phyloP scores from a whole-genome alignment of 495 filamentous ascomycete species.

The Penicillium verhagenii region DNA sequence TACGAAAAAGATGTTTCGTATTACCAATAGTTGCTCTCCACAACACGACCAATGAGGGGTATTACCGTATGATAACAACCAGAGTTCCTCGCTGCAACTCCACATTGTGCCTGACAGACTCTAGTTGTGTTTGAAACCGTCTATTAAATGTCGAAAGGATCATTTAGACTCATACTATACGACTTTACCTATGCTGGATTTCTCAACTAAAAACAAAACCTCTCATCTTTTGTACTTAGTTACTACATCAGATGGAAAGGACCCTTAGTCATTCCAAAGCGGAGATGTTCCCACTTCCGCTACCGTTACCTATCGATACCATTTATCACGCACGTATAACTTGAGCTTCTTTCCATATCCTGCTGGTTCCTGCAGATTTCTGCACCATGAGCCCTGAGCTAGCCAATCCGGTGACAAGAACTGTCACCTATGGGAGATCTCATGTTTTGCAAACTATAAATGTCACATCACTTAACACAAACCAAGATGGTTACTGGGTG shows the following conservation, averaged over 20 bases:
- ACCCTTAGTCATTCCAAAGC: constrained; percentile 9
- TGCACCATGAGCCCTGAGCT: neutral
- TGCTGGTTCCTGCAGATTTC: neutral
- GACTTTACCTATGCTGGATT: no score
- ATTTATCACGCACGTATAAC: neutral
- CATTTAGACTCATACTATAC: neutral
- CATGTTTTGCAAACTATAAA: constrained; percentile 34
- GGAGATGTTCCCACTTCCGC: constrained; percentile 8
- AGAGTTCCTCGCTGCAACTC: neutral
- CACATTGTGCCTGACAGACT: neutral
- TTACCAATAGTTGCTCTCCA: neutral
- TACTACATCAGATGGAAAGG: neutral
- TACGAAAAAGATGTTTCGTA: constrained; percentile 4
- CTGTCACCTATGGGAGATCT: constrained; percentile 30
- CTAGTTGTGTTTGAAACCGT: neutral
- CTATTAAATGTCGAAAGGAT: neutral
- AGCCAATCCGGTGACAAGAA: constrained; percentile 16
- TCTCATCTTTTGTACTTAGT: constrained; percentile 3
- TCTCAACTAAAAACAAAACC: no score
- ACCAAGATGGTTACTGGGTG: constrained; percentile 42
- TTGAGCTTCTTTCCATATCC: neutral
- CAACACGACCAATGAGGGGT: constrained; percentile 8
- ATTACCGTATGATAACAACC: constrained; percentile 17
- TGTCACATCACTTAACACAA: constrained; percentile 23
- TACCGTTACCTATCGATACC: constrained; percentile 10